Evolutionary conservation across 345 rosid genomes (phyloP), one percentile per base, ranked within the genome.

Genomic region (Boechera stricta): DNA sequence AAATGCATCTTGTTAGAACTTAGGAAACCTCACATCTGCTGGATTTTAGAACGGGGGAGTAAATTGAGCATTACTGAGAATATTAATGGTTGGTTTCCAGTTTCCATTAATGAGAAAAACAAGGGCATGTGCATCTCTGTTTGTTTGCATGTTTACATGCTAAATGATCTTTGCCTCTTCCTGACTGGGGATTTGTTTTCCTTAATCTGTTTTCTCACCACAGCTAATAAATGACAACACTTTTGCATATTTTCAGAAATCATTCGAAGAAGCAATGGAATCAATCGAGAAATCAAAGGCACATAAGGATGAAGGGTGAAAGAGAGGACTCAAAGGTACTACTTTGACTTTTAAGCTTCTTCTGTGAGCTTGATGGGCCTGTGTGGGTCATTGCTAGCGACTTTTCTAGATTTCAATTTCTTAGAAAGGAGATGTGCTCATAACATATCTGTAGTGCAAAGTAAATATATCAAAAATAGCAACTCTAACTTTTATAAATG

Each of bases 251-350:
- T 31, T 69, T 12, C 85, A 94, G 97, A 92, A 90, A 86, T 94
- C 98, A 75, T 94, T 92, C 67, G 95, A 94, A 73, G 98, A 88
- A 48, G 90, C 93, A 69, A 84, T 90, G 90, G 95, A 86, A 32
- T 87, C 95, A 10, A 74, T 94, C 4, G 81, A 77, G 55, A 77
- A 77, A 65, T 18, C 88, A 21, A 94, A 82, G 84, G 52, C 81
- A 64, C 81, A 65, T n/a, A 85, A 82, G 58, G 85, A 82, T 76
- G 79, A 75, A 66, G 76, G 72, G 69, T 80, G 68, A 62, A 75
- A 28, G 29, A 36, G 62, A 71, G 28, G 55, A 71, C 10, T 18
- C 57, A 41, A 68, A 78, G 82, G 77, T 78, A 78, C 33, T 48
- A 66, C 72, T 65, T 44, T 65, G 33, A 48, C 28, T 70, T 24